Percentiles rank a stretch among this genome's conserved stretches.
Conservation (phyloP, 2,329 filamentous ascomycete genomes). For the Penicillium vulpinum region DNA sequence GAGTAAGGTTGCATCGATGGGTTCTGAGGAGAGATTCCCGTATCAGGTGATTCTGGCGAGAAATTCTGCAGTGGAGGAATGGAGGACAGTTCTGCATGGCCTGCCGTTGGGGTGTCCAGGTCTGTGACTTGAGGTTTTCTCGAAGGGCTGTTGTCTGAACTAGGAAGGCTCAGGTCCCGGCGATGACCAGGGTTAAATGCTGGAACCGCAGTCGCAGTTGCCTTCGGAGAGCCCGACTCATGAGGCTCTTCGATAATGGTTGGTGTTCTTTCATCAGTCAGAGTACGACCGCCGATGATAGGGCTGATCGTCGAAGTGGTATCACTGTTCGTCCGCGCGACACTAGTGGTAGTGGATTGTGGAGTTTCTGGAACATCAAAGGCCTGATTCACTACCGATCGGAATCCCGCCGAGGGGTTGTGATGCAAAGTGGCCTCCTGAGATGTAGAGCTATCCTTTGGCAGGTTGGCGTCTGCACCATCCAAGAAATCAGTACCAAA, state of each 20-base stretch:
- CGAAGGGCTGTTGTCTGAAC: conserved; percentile 61
- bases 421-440: conserved; percentile 46
- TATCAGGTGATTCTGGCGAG: conserved; percentile 14
- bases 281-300: conserved; percentile 55
- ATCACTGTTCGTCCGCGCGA: conserved; percentile 62
- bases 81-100: conserved; percentile 47
- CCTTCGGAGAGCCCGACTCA: conserved; percentile 31
- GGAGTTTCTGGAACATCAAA: conserved; percentile 61
- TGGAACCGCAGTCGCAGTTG: conserved; percentile 26
- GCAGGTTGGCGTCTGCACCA: conserved; percentile 12
- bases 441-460: conserved; percentile 13
- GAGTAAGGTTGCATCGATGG: conserved; percentile 8
- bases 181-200: conserved; percentile 56
- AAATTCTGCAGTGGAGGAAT: conserved; percentile 30
- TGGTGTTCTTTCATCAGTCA: conserved; percentile 48
- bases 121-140: conserved; percentile 56
- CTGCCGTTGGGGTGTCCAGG: conserved; percentile 42
- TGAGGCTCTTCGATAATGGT: conserved; percentile 57
- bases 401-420: conserved; percentile 57
- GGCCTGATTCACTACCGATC: conserved; percentile 63
- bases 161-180: conserved; percentile 60
- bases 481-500: conserved; percentile 33
- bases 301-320: conserved; percentile 65
- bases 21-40: conserved; percentile 3
- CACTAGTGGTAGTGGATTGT: conserved; percentile 53